Evolutionary conservation across 2,329 filamentous ascomycete genomes (phyloP).

Genomic region (Fonsecaea pedrosoi): DNA sequence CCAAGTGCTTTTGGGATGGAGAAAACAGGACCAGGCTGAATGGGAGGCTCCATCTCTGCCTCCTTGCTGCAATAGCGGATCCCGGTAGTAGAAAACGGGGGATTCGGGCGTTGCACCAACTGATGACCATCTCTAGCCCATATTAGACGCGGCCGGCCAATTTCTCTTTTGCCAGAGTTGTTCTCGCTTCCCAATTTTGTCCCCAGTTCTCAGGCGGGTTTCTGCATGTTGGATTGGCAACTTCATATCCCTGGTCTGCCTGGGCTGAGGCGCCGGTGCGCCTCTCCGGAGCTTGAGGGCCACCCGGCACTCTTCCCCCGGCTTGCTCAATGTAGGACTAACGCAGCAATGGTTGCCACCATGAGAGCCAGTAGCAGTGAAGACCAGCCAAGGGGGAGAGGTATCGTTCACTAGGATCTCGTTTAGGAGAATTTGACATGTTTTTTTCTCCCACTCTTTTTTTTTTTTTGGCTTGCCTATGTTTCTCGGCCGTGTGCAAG

Average conservation of each 20-base stretch:
- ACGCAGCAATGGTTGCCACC: conserved; percentile 1
- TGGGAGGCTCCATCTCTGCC: conserved; percentile 15
- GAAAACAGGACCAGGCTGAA: conserved; percentile 2
- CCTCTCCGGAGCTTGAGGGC: conserved; percentile 12
- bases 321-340: conserved; percentile 1
- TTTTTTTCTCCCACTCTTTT: not conserved
- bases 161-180: conserved; percentile 20
- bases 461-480: not conserved
- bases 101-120: conserved; percentile 16
- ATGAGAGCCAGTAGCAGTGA: conserved; percentile 3
- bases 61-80: conserved; percentile 3
- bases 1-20: conserved; percentile 1
- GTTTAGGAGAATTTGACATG: conserved; percentile 5
- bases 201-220: conserved; percentile 9
- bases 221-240: conserved; percentile 18
- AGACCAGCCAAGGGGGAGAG: conserved; percentile 5
- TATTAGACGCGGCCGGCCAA: conserved; percentile 19
- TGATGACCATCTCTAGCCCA: conserved; percentile 8
- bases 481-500: not conserved
- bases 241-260: conserved; percentile 5
- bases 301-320: conserved; percentile 18
- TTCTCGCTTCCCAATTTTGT: conserved; percentile 20
- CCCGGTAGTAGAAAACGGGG: not conserved
- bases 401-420: conserved; percentile 3
- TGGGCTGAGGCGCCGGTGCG: conserved; percentile 11